These are phyloP conservation scores for Breviolum minutum DNA, from an alignment of 73 alveolate species.

Conservation along the genomic window DNA sequence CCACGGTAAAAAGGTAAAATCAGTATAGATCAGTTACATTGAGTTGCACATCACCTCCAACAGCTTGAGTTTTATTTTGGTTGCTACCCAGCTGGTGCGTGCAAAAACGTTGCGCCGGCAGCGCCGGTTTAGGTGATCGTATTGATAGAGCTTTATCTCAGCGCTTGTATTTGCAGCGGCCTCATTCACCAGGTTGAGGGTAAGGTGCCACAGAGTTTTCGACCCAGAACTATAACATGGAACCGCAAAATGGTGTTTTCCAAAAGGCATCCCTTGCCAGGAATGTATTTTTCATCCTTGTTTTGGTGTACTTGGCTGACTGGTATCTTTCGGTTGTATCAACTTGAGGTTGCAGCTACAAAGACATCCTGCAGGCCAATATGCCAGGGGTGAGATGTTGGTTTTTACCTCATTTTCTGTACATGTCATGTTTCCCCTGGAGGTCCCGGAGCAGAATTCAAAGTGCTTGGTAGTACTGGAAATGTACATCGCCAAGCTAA, in stretches of 20 bases:
- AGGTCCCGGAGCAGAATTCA: slow-evolving; percentile 59
- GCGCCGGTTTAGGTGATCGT: slow-evolving; percentile 46
- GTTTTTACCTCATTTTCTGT: background rate
- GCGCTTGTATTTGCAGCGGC: slow-evolving; percentile 21
- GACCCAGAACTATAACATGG: no score
- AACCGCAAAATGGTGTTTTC: background rate
- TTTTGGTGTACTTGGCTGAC: no score
- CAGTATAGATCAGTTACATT: background rate
- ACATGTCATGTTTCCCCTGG: background rate
- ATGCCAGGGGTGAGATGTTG: background rate
- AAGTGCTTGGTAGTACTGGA: slow-evolving; percentile 85
- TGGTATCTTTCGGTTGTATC: no score
- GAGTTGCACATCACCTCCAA: background rate
- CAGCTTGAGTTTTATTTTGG: background rate
- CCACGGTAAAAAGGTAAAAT: background rate
- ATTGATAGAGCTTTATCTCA: slow-evolving; percentile 59
- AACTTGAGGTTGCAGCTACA: slow-evolving; percentile 49
- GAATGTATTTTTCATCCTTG: no score
- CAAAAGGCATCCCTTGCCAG: no score
- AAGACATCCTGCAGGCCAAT: slow-evolving; percentile 5
- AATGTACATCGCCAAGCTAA: background rate
- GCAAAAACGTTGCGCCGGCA: background rate
- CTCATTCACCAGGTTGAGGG: background rate
- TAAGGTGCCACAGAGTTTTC: background rate
- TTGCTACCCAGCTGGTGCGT: background rate